A percentile compares a stretch with the other conserved stretches of the same genome.
Evolutionary conservation across 2,329 filamentous ascomycete species (phyloP).

Genomic region (Lizonia empirigonia): DNA sequence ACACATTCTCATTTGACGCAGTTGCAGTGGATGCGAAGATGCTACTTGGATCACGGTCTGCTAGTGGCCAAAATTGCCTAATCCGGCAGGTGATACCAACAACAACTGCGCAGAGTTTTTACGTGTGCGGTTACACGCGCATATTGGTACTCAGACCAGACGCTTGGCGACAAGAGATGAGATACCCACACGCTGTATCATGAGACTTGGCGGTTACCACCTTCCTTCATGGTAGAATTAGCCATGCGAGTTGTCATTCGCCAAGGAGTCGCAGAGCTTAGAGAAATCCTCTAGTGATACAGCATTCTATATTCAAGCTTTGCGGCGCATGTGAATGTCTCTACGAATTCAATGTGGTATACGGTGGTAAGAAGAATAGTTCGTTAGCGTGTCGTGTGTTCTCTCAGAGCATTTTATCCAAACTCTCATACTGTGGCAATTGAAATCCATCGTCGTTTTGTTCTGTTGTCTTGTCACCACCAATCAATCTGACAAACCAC

Average conservation of each 20-base stretch:
- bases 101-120: slow-evolving; percentile 12
- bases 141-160: background rate
- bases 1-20: background rate
- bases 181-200: background rate
- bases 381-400: too few species aligned
- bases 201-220: slow-evolving; percentile 1
- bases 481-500: slow-evolving; percentile 17
- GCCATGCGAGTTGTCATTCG: background rate
- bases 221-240: slow-evolving; percentile 3
- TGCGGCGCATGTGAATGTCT: background rate
- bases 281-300: background rate
- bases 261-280: slow-evolving; percentile 5
- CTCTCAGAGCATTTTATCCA: slow-evolving; percentile 5
- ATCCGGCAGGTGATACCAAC: slow-evolving; percentile 12
- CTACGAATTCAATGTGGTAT: background rate
- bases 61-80: slow-evolving; percentile 6
- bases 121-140: slow-evolving; percentile 12
- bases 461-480: slow-evolving; percentile 9
- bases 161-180: background rate
- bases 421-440: slow-evolving; percentile 19
- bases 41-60: slow-evolving; percentile 5
- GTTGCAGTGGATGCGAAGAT: background rate
- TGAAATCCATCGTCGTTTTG: slow-evolving; percentile 22
- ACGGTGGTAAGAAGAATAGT: too few species aligned
- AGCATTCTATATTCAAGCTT: background rate